Percentiles rank a stretch among this genome's conserved stretches.
These are phyloP conservation scores for Trichomonas tenax DNA, from an alignment of 208 protist species.

Conservation along the genomic window DNA sequence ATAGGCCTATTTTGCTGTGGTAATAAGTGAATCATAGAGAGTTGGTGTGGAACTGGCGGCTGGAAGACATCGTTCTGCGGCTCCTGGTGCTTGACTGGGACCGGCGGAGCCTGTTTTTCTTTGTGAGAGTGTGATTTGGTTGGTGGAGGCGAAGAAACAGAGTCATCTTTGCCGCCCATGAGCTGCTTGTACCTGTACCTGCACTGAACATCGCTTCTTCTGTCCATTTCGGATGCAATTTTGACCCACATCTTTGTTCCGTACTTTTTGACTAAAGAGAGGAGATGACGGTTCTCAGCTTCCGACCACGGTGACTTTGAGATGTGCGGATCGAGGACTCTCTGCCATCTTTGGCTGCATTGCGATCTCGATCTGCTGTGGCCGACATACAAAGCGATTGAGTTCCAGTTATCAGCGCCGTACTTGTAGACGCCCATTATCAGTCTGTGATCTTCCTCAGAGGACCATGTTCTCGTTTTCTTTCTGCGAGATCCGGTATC, in stretches of 20 bases:
- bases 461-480: background rate
- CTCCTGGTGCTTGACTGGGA: background rate
- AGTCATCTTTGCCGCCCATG: background rate
- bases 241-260: background rate
- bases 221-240: background rate
- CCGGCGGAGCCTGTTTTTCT: background rate
- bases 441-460: background rate
- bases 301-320: background rate
- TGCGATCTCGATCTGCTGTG: background rate
- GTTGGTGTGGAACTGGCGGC: background rate
- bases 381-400: background rate
- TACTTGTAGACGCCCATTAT: background rate
- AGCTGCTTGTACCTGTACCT: background rate
- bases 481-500: background rate
- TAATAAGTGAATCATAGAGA: background rate
- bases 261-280: background rate
- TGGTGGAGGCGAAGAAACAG: background rate
- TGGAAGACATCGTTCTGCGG: background rate
- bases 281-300: background rate
- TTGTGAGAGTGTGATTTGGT: background rate
- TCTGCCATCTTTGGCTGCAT: background rate
- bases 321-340: background rate
- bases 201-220: background rate
- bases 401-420: background rate
- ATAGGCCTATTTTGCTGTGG: background rate